These are phyloP conservation scores for Fusarium compactum DNA, from an alignment of 2,329 filamentous ascomycete species.

Conservation along the genomic window DNA sequence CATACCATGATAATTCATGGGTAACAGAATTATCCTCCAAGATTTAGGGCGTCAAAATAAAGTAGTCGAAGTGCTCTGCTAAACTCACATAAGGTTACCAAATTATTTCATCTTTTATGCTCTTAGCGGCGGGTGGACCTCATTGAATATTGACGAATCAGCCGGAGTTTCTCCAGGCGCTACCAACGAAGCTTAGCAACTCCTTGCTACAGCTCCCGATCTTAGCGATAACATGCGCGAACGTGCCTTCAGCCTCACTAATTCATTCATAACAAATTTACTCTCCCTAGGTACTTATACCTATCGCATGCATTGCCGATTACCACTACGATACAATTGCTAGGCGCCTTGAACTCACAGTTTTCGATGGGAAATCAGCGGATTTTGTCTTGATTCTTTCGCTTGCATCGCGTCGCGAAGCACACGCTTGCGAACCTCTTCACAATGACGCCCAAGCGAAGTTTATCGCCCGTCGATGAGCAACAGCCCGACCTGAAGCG, in stretches of 20 bases:
- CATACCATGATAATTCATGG: too few relatives aligned
- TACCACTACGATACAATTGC: not conserved
- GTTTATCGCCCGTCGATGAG: conserved; percentile 48
- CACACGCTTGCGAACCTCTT: not conserved
- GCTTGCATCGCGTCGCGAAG: conserved; percentile 2
- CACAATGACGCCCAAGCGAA: conserved; percentile 55
- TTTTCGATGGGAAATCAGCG: conserved; percentile 14
- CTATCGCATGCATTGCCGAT: not conserved
- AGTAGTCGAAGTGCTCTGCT: not conserved
- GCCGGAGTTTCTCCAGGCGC: conserved; percentile 40
- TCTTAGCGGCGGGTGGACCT: not conserved
- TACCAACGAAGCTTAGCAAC: conserved; percentile 6
- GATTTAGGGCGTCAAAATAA: not conserved
- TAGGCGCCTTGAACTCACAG: not conserved
- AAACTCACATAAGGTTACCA: not conserved
- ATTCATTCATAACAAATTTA: conserved; percentile 2
- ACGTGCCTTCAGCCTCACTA: conserved; percentile 5
- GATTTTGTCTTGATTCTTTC: not conserved
- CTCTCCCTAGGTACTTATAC: not conserved
- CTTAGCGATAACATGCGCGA: conserved; percentile 3
- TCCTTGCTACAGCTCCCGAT: conserved; percentile 14
- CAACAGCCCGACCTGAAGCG: conserved; percentile 50
- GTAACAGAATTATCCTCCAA: not conserved
- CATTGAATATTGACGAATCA: not conserved
- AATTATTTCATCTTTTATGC: not conserved